A percentile compares a stretch with the other conserved stretches of the same genome.
phyloP scores from a whole-genome alignment of 2,329 filamentous ascomycete species.

The Lasiodiplodia sp. region DNA sequence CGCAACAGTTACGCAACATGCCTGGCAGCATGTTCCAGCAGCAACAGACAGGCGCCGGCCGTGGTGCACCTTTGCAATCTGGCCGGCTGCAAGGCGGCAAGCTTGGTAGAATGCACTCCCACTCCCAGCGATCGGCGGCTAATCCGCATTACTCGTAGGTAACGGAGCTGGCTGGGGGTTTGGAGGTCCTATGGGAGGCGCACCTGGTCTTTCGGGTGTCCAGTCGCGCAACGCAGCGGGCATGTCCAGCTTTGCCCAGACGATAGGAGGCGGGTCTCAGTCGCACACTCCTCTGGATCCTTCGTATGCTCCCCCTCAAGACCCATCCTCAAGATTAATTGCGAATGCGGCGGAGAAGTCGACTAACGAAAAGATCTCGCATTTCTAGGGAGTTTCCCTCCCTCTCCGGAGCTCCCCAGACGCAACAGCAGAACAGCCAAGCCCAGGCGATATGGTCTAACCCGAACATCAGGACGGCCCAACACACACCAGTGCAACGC shows the following conservation, averaged over 20 bases:
- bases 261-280: conserved; percentile 59
- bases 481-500: conserved; percentile 62
- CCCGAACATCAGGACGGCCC: conserved; percentile 60
- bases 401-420: conserved; percentile 64
- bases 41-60: conserved; percentile 57
- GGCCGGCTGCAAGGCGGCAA: conserved; percentile 62
- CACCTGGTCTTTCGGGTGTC: conserved; percentile 58
- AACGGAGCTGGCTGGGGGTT: conserved; percentile 66
- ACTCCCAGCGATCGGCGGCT: neutral
- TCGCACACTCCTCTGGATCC: conserved; percentile 62
- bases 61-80: conserved; percentile 56
- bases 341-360: neutral
- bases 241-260: conserved; percentile 64
- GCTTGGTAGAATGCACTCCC: conserved; percentile 49
- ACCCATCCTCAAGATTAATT: neutral
- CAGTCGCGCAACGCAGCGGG: conserved; percentile 59
- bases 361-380: conserved; percentile 4
- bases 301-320: conserved; percentile 57
- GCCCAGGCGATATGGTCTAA: conserved; percentile 65
- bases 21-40: conserved; percentile 60
- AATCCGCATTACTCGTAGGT: conserved; percentile 45
- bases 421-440: conserved; percentile 59
- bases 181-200: conserved; percentile 60
- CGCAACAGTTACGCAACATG: conserved; percentile 61
- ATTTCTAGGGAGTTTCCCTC: conserved; percentile 66